Base-by-base conservation (phyloP, 169 alveolate genomes). In the Eimeria tenella region DNA sequence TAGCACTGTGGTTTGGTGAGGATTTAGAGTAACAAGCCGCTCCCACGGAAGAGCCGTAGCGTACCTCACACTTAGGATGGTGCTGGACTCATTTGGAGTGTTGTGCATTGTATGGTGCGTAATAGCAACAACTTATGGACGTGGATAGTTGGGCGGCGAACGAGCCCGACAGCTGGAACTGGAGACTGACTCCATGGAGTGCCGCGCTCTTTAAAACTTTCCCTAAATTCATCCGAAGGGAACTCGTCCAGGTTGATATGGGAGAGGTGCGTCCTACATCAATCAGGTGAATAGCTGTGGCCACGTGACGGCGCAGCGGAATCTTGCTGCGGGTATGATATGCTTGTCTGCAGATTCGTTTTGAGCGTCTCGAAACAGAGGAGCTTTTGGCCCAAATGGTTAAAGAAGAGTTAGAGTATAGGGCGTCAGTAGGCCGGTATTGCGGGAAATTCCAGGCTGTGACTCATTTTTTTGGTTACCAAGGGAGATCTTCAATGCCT, bases 401-500 rank as follows among this genome's bases (percentile, higher is more conserved):
- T 23, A 98, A 97, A 87, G 98, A 98, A 87, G 99, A 98, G 93
- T 97, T 99, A 86, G 97, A 97, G 75, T 96, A 97, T 71, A 82
- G 95, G 15, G 73, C 84, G 50, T 77, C 86, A 5, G 89, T 88
- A 13, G 95, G 94, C 15, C 94, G 94, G 10, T 98, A 98, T 95
- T 96, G 96, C 31, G 99, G 99, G 21, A 96, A 97, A 93, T 99
- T 98, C 95, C 98, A 98, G 94, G 99, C 99, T 50, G 99, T 99
- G 71, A 97, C 99, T 15, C 99, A 98, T 93, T 99, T 97, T 96
- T 99, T 99, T 95, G 99, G 99, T 17, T 99, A 99, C 97, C 99
- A 99, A 95, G 99, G 99, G 23, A 97, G 99, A 81, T 98, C 99
- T 87, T 98, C 99, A n/a, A 97, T 98, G 97, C 99, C 99, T 50